Percentiles rank a stretch among this genome's conserved stretches.
Conservation (phyloP, 768 basidiomycete genomes). For the Rhizopogon vinicolor region DNA sequence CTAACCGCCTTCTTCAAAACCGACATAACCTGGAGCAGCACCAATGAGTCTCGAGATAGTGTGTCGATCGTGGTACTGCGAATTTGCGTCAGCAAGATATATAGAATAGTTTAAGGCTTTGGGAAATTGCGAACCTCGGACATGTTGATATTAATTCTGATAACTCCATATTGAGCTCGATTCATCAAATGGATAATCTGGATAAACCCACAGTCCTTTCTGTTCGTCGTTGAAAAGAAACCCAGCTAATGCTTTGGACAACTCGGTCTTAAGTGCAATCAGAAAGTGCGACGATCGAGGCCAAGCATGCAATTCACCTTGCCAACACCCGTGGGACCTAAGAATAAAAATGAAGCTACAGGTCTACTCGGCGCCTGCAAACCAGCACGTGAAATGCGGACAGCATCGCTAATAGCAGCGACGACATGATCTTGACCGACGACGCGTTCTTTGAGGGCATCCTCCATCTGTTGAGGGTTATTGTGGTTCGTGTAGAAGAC, state of each 20-base stretch:
- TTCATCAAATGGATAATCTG: not conserved
- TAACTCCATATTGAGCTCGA: not conserved
- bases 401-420: conserved; percentile 79
- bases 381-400: conserved; percentile 89
- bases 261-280: conserved; percentile 58
- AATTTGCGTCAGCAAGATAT: not conserved
- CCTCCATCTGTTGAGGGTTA: conserved; percentile 70
- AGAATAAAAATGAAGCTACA: conserved; percentile 88
- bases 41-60: conserved; percentile 89
- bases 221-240: conserved; percentile 92
- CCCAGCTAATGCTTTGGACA: conserved; percentile 82
- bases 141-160: conserved; percentile 90
- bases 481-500: not conserved
- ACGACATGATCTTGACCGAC: conserved; percentile 94
- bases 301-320: conserved; percentile 41
- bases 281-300: not conserved
- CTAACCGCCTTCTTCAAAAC: conserved; percentile 66
- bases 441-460: conserved; percentile 63
- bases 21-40: conserved; percentile 89
- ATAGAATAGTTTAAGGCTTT: not conserved
- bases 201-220: conserved; percentile 64
- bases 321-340: conserved; percentile 85
- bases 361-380: conserved; percentile 85
- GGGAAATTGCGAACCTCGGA: conserved; percentile 49
- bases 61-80: conserved; percentile 86